Base-by-base conservation (phyloP, 768 basidiomycete species). In the Psilocybe sp. region DNA sequence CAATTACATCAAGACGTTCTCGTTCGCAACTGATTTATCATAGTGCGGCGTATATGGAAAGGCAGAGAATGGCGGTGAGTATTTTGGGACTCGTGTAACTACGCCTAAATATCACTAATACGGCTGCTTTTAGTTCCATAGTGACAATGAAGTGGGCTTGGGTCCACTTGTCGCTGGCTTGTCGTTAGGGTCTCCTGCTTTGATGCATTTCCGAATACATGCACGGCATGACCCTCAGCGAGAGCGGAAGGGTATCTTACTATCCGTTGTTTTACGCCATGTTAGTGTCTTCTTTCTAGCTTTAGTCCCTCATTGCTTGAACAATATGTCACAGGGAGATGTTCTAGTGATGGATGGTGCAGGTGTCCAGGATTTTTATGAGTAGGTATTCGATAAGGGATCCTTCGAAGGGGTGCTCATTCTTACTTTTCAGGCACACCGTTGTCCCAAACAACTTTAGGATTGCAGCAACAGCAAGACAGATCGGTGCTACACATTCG, bases 21-120 rank as follows among this genome's bases (percentile, higher is more conserved):
- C n/a, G n/a, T n/a, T n/a, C n/a, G n/a, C n/a, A n/a, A n/a, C n/a
- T n/a, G n/a, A n/a, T n/a, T n/a, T 33, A 15, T 31, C 5, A 11
- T 23, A 83, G 83, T 51, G 87, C 85, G 40, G 89, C 87, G 1
- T 92, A 92, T 58, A 90, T 92, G 87, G 86, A 89, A 59, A 75
- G 80, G 50, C 90, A 92, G 64, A 87, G 77, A 62, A 92, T 92
- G 89, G 79, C 87, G 43, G 89, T 89, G 61, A 59, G 79, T 65
- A 5, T n/a, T n/a, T n/a, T n/a, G n/a, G n/a, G n/a, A n/a, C n/a
- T n/a, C n/a, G n/a, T n/a, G n/a, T n/a, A n/a, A n/a, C n/a, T n/a
- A n/a, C n/a, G n/a, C n/a, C n/a, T n/a, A n/a, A n/a, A n/a, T n/a
- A 7, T 33, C 2, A 16, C n/a, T 46, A 15, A n/a, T 18, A 23